Base-by-base conservation (phyloP, 345 rosid genomes). In the Anastatica hierochuntica region DNA sequence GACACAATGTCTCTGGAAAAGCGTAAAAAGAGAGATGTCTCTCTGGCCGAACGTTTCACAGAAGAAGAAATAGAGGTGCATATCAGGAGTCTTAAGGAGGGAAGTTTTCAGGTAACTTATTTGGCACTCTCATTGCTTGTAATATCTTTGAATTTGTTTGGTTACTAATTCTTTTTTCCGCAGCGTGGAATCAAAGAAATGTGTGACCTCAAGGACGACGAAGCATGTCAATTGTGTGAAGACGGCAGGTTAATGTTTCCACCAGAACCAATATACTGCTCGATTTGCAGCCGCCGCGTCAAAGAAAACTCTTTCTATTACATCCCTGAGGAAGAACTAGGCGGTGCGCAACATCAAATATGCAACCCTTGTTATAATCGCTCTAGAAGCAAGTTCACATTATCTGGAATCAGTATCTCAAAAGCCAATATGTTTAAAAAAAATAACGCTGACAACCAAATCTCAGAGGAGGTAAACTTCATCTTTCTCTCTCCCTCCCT, bases 151-250 rank as follows among this genome's bases (percentile, higher is more conserved):
- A n/a, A n/a, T n/a, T n/a, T 43, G 45, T 52, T 45, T 45, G 37
- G 14, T 41, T 27, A 31, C 5, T 57, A 30, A 39, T 57, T 16
- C 14, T 42, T 43, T 35, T 19, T 49, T 26, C 38, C 33, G 34
- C 70, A 65, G 70, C 29, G 8, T 10, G 67, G 11, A 43, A 56
- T 20, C 12, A 41, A 15, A 40, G 59, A 37, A 15, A 49, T 20
- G n/a, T 5, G 34, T 48, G 30, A 37, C 29, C 27, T 12, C 60
- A 38, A 29, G 19, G 70, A 72, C 15, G 75, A 75, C 14, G 75
- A 75, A 14, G 1, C 43, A n/a, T 79, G 88, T 56, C 80, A 71
- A 27, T 45, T 82, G 55, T 79, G 88, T 62, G 68, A 59, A 7
- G 35, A 40, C 44, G 72, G 53, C 17, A 48, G 7, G 33, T 69